Evolutionary conservation across 805 yeast species (phyloP), one percentile per base, ranked within the genome.

Genomic region (Spencermartinsiella europaea): DNA sequence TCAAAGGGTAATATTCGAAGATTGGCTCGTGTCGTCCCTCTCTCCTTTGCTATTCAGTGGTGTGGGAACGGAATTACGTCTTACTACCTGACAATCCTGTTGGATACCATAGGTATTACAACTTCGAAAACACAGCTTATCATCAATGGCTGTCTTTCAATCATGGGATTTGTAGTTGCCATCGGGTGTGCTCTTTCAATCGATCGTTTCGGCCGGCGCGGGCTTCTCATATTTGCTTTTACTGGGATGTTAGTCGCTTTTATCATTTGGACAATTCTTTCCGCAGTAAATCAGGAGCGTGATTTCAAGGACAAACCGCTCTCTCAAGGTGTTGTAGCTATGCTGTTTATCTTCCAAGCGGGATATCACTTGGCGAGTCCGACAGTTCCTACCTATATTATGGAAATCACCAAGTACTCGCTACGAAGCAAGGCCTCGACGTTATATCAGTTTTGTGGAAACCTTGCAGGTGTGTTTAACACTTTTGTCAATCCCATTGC

Each of bases 81-180:
- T 14, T 76, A 75, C 66, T 76, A 75, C 60, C 61, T 76, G 52
- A 65, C 68, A 51, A 68, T 69, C 54, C 81, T 79, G n/a, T 67
- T 78, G 50, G 58, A 65, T 48, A 71, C 77, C 21, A 75, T 77
- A 57, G 82, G 83, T 48, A 73, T 77, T 54, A 74, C 75, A 14
- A 31, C 40, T 31, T 15, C 47, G 21, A n/a, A 33, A 17, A 33
- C 40, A 2, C 51, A 47, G 38, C 38, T 51, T 5, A 42, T 34
- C 17, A 48, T 51, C 22, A 51, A 51, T 25, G 43, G 45, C 27
- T 50, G 49, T 33, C 22, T 42, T 19, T 34, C 21, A 38, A 42
- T 50, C 22, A 44, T 44, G 34, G 40, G 39, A 37, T 39, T 40
- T 15, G 46, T 38, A n/a, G 33, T 33, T 17, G 41, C 49, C n/a